Evolutionary conservation across 1,139 yeast genomes (phyloP).

Genomic region (Magnusiomyces magnusii): DNA sequence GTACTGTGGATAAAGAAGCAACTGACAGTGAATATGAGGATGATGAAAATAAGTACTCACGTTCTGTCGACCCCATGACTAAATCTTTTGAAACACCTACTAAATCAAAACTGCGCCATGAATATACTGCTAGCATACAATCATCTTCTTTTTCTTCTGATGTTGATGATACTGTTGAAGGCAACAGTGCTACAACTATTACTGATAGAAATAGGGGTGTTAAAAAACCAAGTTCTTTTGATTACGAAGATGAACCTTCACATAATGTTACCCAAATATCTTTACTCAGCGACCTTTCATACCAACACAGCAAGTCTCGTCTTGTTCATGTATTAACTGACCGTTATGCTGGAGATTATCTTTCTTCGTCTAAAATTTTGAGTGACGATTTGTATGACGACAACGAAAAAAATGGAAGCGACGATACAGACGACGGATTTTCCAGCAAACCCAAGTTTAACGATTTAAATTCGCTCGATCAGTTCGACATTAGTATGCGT

Average conservation of each 20-base stretch:
- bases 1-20: neutral
- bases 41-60: neutral
- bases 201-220: no score
- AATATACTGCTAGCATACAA: no score
- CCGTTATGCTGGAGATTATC: neutral
- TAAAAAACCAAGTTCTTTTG: no score
- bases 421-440: neutral
- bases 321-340: constrained; percentile 2
- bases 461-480: neutral
- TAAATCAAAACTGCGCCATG: no score
- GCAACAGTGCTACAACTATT: no score
- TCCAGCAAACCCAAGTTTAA: neutral
- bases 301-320: constrained; percentile 1
- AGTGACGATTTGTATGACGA: neutral
- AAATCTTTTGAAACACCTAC: neutral
- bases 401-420: neutral
- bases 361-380: neutral
- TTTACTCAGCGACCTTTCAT: constrained; percentile 1
- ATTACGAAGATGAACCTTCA: neutral
- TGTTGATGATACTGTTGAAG: no score
- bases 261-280: neutral
- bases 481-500: neutral
- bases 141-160: no score
- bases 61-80: neutral
- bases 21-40: neutral